These are phyloP conservation scores for Penicillium sp. DNA, from an alignment of 2,329 filamentous ascomycete species.

Conservation along the genomic window DNA sequence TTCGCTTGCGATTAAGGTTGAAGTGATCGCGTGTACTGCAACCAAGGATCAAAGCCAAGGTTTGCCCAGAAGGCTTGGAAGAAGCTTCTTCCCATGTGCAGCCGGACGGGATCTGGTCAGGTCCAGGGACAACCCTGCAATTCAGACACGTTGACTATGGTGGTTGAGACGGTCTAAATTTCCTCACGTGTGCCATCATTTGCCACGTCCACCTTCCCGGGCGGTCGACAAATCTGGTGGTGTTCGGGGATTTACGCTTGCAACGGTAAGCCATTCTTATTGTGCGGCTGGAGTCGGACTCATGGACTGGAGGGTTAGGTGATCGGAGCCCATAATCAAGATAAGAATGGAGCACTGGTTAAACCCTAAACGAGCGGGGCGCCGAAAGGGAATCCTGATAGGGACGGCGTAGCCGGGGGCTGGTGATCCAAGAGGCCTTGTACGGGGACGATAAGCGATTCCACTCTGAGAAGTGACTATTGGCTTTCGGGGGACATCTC, in stretches of 20 bases:
- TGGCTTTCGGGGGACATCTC: not conserved
- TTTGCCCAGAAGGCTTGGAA: slow-evolving; percentile 11
- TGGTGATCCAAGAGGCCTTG: not conserved
- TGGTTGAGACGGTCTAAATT: not conserved
- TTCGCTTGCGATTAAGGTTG: not conserved
- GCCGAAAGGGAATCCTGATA: not conserved
- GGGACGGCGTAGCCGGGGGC: not conserved
- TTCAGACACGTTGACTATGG: not conserved
- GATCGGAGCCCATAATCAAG: not conserved
- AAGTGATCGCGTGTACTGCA: not conserved
- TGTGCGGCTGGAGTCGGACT: slow-evolving; percentile 1
- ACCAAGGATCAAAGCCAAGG: not conserved
- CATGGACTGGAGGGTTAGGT: not conserved
- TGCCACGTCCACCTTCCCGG: not conserved
- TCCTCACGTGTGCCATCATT: not conserved
- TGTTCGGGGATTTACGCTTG: not conserved
- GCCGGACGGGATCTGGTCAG: not conserved
- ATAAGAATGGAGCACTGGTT: not conserved
- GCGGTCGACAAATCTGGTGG: not conserved
- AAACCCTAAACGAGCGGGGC: not conserved
- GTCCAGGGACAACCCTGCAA: not conserved
- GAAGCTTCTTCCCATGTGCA: slow-evolving; percentile 5
- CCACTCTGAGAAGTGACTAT: not conserved
- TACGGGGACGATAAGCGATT: not conserved
- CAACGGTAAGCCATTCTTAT: not conserved